phyloP scores from a whole-genome alignment of 208 protist species.

The Trichomonas gallinae region DNA sequence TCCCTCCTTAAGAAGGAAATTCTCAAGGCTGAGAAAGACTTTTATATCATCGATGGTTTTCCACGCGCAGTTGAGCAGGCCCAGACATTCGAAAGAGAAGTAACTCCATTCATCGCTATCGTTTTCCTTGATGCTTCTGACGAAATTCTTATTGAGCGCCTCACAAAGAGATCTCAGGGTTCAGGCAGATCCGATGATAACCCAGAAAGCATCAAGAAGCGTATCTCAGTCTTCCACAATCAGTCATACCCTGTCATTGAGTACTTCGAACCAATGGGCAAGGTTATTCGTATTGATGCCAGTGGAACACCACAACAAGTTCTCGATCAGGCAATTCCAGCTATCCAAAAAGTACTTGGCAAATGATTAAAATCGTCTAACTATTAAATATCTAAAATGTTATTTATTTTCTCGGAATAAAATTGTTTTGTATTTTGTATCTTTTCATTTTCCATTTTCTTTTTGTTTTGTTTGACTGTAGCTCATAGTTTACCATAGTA shows the following conservation, averaged over 20 bases:
- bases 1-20: neutral
- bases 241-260: neutral
- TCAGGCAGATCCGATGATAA: neutral
- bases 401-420: no score
- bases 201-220: neutral
- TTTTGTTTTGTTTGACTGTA: no score
- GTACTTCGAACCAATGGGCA: neutral
- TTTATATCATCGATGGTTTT: constrained; percentile 1
- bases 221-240: neutral
- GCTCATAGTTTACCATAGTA: no score
- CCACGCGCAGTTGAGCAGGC: neutral
- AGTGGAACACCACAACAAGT: no score
- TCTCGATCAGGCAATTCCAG: no score
- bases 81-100: neutral
- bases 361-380: no score
- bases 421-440: no score
- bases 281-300: no score
- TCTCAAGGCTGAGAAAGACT: neutral
- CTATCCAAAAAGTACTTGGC: no score
- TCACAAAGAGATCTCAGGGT: neutral
- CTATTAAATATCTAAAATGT: no score
- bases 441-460: no score
- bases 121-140: neutral
- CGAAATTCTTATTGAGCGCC: neutral
- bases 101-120: neutral